These are phyloP conservation scores for Galerina sulciceps DNA, from an alignment of 768 basidiomycete genomes.

Conservation along the genomic window DNA sequence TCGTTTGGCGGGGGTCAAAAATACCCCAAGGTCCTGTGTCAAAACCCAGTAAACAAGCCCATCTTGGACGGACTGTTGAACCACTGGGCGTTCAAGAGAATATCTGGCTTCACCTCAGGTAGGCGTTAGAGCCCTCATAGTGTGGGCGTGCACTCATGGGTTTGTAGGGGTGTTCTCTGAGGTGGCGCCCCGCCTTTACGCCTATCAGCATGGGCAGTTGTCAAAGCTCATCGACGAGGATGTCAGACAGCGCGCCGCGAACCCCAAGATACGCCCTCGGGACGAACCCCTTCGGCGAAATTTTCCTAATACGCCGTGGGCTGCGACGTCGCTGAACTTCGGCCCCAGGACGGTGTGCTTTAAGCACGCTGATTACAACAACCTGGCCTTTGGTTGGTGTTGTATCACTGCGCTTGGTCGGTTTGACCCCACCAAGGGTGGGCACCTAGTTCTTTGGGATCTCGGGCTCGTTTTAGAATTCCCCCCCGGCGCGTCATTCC, in stretches of 20 bases:
- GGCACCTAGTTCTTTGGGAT: constrained; percentile 35
- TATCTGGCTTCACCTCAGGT: constrained; percentile 3
- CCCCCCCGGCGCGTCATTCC: constrained; percentile 15
- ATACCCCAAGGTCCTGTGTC: not conserved
- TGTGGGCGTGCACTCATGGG: not conserved
- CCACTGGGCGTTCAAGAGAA: not conserved
- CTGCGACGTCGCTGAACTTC: constrained; percentile 7
- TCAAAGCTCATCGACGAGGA: not conserved
- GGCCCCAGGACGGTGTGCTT: not conserved
- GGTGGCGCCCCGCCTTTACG: not conserved
- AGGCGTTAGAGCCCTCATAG: not conserved
- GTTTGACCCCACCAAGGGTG: constrained; percentile 31
- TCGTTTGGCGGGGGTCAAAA: not conserved
- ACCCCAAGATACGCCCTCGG: not conserved
- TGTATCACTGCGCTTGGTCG: constrained; percentile 16
- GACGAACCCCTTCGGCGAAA: not conserved
- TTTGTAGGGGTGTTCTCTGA: not conserved
- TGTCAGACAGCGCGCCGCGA: not conserved
- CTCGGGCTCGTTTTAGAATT: constrained; percentile 29
- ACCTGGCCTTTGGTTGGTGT: constrained; percentile 36
- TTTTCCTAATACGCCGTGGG: not conserved
- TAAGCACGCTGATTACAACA: constrained; percentile 31
- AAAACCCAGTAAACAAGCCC: not conserved
- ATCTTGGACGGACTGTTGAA: not conserved
- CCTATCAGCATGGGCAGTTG: not conserved